A percentile compares a stretch with the other conserved stretches of the same genome.
Evolutionary conservation across 331 rosid genomes (phyloP).

Genomic region (Pyracantha coccinea): DNA sequence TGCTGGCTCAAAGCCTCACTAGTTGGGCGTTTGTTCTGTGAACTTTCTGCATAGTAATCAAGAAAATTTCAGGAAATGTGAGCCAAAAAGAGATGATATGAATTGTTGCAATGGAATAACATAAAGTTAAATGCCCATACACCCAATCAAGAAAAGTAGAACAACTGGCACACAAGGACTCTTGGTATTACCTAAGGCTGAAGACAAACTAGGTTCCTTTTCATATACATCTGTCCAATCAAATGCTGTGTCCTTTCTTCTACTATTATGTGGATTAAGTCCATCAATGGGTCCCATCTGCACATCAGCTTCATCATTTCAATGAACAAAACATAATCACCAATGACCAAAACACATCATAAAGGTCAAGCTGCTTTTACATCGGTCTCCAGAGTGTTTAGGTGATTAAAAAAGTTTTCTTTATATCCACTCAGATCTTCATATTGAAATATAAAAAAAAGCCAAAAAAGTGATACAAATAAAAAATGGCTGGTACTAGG

Average conservation of each 20-base stretch:
- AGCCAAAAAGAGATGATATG: constrained; percentile 18
- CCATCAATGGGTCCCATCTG: constrained; percentile 98
- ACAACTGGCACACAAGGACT: not conserved
- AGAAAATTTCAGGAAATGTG: constrained; percentile 9
- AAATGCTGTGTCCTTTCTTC: constrained; percentile 65
- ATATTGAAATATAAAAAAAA: not conserved
- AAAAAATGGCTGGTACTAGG: not conserved
- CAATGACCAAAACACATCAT: not conserved
- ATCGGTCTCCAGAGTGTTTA: not conserved
- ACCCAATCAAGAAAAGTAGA: not conserved
- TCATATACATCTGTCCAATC: constrained; percentile 69
- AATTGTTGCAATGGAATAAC: not conserved
- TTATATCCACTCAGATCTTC: not conserved
- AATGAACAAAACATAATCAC: not conserved
- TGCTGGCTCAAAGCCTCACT: constrained; percentile 35
- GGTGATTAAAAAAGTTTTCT: not conserved
- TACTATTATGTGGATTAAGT: constrained; percentile 43
- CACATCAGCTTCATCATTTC: constrained; percentile 14
- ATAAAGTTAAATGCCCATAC: constrained; percentile 9
- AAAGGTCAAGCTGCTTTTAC: not conserved
- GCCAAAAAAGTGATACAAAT: not conserved
- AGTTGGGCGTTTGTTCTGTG: constrained; percentile 26
- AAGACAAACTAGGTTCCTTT: constrained; percentile 34
- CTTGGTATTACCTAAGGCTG: constrained; percentile 38
- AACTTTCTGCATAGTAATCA: constrained; percentile 36